A percentile compares a stretch with the other conserved stretches of the same genome.
These are phyloP conservation scores for Chrysanthemum lavandulifolium DNA, from an alignment of 129 eudicot genomes.

Conservation along the genomic window DNA sequence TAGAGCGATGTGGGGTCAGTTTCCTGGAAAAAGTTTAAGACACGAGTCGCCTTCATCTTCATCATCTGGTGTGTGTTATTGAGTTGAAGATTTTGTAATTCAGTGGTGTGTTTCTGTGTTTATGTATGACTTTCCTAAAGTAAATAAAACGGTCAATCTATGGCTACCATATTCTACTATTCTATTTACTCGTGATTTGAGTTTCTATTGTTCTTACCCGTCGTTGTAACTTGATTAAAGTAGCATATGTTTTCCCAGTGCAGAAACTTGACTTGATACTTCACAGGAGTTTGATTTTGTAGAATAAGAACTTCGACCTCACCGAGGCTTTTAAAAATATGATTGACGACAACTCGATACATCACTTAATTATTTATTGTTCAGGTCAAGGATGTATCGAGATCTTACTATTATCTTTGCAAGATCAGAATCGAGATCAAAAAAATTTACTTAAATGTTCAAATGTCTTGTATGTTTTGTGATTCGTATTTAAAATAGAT, in stretches of 20 bases:
- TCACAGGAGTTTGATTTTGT: too few relatives aligned
- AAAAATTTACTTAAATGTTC: too few relatives aligned
- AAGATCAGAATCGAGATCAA: too few relatives aligned
- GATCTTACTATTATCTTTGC: too few relatives aligned
- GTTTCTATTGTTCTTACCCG: not conserved
- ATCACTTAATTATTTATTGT: too few relatives aligned
- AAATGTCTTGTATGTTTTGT: too few relatives aligned
- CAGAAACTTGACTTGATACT: too few relatives aligned
- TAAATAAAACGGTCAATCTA: not conserved
- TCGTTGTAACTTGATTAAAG: not conserved
- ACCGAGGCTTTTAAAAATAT: too few relatives aligned
- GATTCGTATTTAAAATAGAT: too few relatives aligned
- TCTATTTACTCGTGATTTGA: not conserved
- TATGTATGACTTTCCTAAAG: not conserved
- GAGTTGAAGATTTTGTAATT: not conserved
- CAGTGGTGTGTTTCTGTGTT: not conserved
- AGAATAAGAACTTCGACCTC: too few relatives aligned
- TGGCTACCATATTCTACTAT: not conserved
- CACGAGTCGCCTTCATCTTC: slow-evolving; percentile 21
- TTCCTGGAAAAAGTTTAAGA: slow-evolving; percentile 13
- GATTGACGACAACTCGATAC: too few relatives aligned
- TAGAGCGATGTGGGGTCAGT: slow-evolving; percentile 21
- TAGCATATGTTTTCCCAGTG: not conserved
- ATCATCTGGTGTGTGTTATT: slow-evolving; percentile 37
- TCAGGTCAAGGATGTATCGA: too few relatives aligned